Evolutionary conservation across 2,329 filamentous ascomycete species (phyloP), one percentile per base, ranked within the genome.

Genomic region (Paramyrothecium sp.): DNA sequence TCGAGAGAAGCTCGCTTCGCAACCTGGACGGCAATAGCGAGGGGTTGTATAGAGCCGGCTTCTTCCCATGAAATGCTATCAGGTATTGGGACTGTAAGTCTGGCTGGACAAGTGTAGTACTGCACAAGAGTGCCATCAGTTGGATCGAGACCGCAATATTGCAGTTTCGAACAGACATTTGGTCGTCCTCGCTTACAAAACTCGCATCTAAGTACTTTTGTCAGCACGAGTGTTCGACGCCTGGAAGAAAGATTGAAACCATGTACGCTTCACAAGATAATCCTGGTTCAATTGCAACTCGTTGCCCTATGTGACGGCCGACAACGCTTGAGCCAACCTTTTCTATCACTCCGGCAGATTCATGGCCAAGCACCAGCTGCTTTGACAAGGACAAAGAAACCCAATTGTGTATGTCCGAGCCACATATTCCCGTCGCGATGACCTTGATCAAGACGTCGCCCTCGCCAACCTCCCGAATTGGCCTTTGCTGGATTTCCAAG

Each of bases 91-190:
- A 88, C 87, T 83, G 67, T 88, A 85, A 17, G 86, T 84, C 54
- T 89, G 71, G 16, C 75, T 65, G 47, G 53, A 52, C 63, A 66
- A 2, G 59, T 61, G 69, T 88, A 89, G 73, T 86, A 89, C 64
- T 85, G 83, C 38, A 86, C 84, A 19, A 90, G 74, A 0, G 87
- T 89, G 12, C 87, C 87, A 64, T 90, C 86, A 59, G 81, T 84
- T 3, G 87, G 87, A 21, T 87, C 87, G 10, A 87, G 89, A 2
- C 87, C 87, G 3, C 87, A 87, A 67, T 89, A 90, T 1, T 73
- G 74, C 82, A 90, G 88, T 58, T 85, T 77, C 13, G 80, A 75
- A 64, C 87, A 90, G 12, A 89, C 77, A 63, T 89, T 89, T 72
- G 89, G 88, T 62, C 81, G 81, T 44, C 87, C 87, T 26, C 79